phyloP scores from a whole-genome alignment of 306 rosid species.

The Trifolium pratense region DNA sequence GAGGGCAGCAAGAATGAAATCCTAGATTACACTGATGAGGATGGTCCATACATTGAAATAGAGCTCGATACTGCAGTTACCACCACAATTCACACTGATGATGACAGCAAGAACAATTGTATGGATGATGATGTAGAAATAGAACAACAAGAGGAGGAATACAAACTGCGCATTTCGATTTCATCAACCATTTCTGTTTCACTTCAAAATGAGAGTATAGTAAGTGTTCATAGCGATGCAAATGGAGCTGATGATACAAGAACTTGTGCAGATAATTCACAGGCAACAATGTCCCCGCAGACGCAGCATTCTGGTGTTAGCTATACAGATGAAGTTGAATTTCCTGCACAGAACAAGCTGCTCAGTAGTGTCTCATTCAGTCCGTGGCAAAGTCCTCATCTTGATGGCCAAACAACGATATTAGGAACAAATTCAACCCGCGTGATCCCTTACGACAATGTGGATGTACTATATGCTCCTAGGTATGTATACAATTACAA shows the following conservation, averaged over 20 bases:
- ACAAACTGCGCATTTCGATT: constrained; percentile 56
- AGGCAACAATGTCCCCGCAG: neutral
- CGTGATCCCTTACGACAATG: neutral
- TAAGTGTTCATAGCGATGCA: neutral
- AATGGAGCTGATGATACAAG: neutral
- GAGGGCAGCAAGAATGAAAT: constrained; percentile 5
- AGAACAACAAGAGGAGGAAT: neutral
- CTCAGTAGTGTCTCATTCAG: too few species aligned
- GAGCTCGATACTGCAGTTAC: constrained; percentile 4
- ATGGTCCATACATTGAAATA: constrained; percentile 59
- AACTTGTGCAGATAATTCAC: neutral
- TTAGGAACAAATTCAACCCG: neutral
- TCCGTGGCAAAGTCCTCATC: constrained; percentile 15
- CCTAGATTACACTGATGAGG: constrained; percentile 32
- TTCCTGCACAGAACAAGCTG: neutral
- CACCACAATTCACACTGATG: neutral
- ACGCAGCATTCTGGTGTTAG: neutral
- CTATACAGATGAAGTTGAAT: neutral
- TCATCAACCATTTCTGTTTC: constrained; percentile 52
- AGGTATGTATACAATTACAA: constrained; percentile 26
- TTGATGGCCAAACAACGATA: constrained; percentile 1
- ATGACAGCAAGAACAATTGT: constrained; percentile 6
- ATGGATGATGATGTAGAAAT: neutral
- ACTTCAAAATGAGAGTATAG: constrained; percentile 2
- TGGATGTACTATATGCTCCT: constrained; percentile 8